phyloP scores from a whole-genome alignment of 1,139 yeast species.

The Casaregolazyma suthepensis region DNA sequence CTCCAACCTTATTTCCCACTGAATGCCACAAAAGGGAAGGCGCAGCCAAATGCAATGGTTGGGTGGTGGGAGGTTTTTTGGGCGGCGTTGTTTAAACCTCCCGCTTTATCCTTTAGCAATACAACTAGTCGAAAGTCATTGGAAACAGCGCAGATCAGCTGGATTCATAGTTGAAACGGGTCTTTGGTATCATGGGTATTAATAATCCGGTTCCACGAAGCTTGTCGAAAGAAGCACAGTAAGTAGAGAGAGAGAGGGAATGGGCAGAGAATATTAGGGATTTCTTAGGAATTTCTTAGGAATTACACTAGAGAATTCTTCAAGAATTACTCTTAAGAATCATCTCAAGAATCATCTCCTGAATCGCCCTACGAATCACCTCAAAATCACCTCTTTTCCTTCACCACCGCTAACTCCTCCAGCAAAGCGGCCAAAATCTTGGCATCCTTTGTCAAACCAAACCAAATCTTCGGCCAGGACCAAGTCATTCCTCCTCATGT shows the following conservation, averaged over 20 bases:
- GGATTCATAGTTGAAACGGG: neutral
- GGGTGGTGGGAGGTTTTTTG: neutral
- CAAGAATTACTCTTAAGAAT: too few relatives aligned
- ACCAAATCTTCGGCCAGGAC: conserved; percentile 86
- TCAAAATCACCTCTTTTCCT: neutral
- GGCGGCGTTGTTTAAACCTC: neutral
- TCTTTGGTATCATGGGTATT: conserved; percentile 49
- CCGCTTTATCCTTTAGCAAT: neutral
- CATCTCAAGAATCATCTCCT: neutral
- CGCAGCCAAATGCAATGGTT: neutral
- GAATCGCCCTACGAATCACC: too few relatives aligned
- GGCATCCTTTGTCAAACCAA: conserved; percentile 89
- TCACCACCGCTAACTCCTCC: conserved; percentile 7
- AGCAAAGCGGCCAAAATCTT: conserved; percentile 95
- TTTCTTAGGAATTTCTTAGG: too few relatives aligned
- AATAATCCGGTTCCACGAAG: conserved; percentile 95
- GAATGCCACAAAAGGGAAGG: neutral
- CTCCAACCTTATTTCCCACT: neutral
- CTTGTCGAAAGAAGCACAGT: conserved; percentile 79
- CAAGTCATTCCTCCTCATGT: conserved; percentile 84
- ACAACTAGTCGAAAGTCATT: neutral
- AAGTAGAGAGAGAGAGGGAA: conserved; percentile 34
- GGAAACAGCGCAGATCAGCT: neutral
- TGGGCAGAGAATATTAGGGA: neutral
- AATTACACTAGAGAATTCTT: too few relatives aligned